Evolutionary conservation across 2,329 filamentous ascomycete species (phyloP).

Genomic region (Dothistroma septosporum): DNA sequence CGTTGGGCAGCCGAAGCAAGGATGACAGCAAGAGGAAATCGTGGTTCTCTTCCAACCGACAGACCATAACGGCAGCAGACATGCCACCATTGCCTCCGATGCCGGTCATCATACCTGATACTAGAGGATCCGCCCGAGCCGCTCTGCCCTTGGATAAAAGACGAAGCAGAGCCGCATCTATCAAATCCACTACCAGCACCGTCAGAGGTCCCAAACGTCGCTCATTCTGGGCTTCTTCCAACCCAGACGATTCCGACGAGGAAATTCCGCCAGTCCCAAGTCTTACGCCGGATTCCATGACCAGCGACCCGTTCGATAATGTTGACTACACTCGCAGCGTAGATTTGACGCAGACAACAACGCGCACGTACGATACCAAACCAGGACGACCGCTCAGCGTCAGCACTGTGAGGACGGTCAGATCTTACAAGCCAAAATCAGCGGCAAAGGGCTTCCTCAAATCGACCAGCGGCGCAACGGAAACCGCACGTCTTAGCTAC

Average conservation of each 20-base stretch:
- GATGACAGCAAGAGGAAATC: constrained; percentile 7
- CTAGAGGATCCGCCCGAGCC: constrained; percentile 14
- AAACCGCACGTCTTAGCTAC: constrained; percentile 18
- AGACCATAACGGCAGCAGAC: constrained; percentile 9
- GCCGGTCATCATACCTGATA: constrained; percentile 10
- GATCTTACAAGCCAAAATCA: constrained; percentile 23
- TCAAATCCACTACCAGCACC: constrained; percentile 14
- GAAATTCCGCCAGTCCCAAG: constrained; percentile 22
- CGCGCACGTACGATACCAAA: neutral
- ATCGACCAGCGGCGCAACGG: constrained; percentile 23
- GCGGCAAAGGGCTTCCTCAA: constrained; percentile 26
- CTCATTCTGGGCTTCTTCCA: constrained; percentile 24
- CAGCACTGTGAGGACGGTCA: constrained; percentile 18
- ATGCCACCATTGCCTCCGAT: constrained; percentile 16
- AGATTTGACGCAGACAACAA: constrained; percentile 3
- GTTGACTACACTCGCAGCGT: neutral
- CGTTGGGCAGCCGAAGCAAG: neutral
- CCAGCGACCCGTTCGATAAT: constrained; percentile 8
- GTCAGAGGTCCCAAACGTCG: constrained; percentile 13
- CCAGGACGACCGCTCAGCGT: constrained; percentile 21
- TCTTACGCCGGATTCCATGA: constrained; percentile 16
- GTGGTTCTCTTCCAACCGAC: constrained; percentile 10
- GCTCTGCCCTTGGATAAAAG: constrained; percentile 15
- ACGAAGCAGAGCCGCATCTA: constrained; percentile 14
- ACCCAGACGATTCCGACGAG: constrained; percentile 22